Base-by-base conservation (phyloP, 2,329 filamentous ascomycete species). In the Penicillium digitatum region DNA sequence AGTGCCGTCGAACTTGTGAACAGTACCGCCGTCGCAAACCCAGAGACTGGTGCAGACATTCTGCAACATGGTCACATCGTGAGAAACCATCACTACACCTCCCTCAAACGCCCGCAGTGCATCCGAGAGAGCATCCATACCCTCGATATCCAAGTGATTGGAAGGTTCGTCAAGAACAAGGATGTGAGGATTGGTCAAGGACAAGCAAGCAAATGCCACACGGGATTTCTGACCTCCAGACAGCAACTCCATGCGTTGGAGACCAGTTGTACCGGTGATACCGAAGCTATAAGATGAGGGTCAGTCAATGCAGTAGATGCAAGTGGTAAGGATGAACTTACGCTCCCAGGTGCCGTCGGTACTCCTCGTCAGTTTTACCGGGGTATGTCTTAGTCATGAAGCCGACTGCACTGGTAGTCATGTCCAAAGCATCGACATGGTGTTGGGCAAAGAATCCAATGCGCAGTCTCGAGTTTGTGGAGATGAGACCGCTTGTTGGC, bases 31-130 rank as follows among this genome's bases (percentile, higher is more conserved):
- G 72, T 99, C 94, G 70, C 94, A 99, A 60, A 99, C 93, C 94
- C 94, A 99, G 69, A 99, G 77, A 71, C 87, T 94, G 48, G 81
- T 94, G 76, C 94, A 99, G 35, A 99, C 94, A 50, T 89, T 95
- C 79, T 96, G 91, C 74, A 99, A 74, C 90, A 99, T 96, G 1
- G 94, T 97, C 51, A 99, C 94, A 72, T 99, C 94, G 87, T 99
- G 94, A 69, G 89, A 95, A 54, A 99, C 94, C 91, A 99, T 97
- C 67, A 99, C 79, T 53, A 99, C 92, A 72, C 94, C 94, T 58
- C 94, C 94, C 76, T 95, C 83, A 78, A 97, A 99, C 61, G 87
- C 84, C 64, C 85, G 82, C 64, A 99, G 79, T 16, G 94, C 94
- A 29, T 87, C 85, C 5, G 90, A 87, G 49, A 99, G 80, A 11